Conservation (phyloP, 2,329 filamentous ascomycete species). For the Orbilia oligospora region DNA sequence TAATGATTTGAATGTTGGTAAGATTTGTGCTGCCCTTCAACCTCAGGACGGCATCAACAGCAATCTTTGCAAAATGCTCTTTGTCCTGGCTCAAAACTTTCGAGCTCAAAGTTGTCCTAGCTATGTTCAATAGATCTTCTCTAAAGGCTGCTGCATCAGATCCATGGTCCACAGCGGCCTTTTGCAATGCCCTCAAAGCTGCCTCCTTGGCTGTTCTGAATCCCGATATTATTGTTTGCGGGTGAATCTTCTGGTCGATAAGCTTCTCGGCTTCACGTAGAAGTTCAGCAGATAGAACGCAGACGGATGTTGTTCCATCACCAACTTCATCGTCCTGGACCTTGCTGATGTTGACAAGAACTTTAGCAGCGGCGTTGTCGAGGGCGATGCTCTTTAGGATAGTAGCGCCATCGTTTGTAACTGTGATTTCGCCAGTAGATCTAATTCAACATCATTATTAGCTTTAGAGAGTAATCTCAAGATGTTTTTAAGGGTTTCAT, state of each 20-base stretch:
- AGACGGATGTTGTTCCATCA: constrained; percentile 97
- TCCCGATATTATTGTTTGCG: constrained; percentile 98
- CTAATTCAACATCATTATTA: constrained; percentile 68
- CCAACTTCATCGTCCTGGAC: constrained; percentile 99
- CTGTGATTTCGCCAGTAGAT: constrained; percentile 96
- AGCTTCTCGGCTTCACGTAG: constrained; percentile 96
- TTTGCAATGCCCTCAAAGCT: constrained; percentile 85
- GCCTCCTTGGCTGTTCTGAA: constrained; percentile 97
- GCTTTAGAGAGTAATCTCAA: constrained; percentile 58
- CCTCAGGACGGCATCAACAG: constrained; percentile 90
- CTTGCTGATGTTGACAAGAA: constrained; percentile 98
- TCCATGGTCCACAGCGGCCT: constrained; percentile 90
- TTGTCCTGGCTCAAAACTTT: constrained; percentile 96
- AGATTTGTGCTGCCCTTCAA: constrained; percentile 92
- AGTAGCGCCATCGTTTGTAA: constrained; percentile 98
- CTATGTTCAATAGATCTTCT: constrained; percentile 90
- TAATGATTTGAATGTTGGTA: constrained; percentile 99
- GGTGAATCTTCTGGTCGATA: constrained; percentile 98
- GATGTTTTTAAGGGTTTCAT: constrained; percentile 68
- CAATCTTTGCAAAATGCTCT: constrained; percentile 89
- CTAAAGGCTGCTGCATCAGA: constrained; percentile 85
- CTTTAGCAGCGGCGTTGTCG: constrained; percentile 98
- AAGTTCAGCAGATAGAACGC: constrained; percentile 93
- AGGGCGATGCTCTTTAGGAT: constrained; percentile 98
- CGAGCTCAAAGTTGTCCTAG: constrained; percentile 93